Base-by-base conservation (phyloP, 129 eudicot species). In the Kitagawia praeruptora region DNA sequence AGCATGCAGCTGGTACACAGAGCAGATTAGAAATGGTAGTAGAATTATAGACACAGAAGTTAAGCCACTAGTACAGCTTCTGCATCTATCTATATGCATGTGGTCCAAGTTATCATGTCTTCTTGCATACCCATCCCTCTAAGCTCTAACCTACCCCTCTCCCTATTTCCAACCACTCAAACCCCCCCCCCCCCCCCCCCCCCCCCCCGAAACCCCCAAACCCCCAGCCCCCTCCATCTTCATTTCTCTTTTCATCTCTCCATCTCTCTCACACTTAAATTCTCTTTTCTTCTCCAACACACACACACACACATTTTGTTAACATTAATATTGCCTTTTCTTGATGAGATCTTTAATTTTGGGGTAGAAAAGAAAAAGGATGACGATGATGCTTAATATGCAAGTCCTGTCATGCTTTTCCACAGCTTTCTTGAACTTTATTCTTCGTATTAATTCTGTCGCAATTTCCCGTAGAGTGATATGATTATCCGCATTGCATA, bases 341-440 rank as follows among this genome's bases (percentile, higher is more conserved):
- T 8, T 3, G 67, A n/a, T 8, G 63, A n/a, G 67, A 58, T n/a
- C 31, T 58, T 0, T 8, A 8, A 23, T 8, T 23, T 54, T 54
- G 11, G 6, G 2, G 27, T 54, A 21, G 11, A 5, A 6, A 54
- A 54, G 10, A 6, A 53, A 8, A 54, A 6, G 11, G 16, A 27
- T 2, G 70, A 31, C 34, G 34, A 27, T 63, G 38, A 10, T n/a
- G 70, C 18, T 63, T 9, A 63, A 9, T 70, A 10, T 9, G 34
- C 61, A 53, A 85, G 85, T 84, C 84, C 83, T 76, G 85, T 81
- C 91, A 90, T 90, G 89, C 88, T 90, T 83, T 88, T 86, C 92
- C 90, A 90, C 96, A 90, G 96, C 96, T 90, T 90, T 90, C 96
- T 90, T 90, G 92, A 90, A 90, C 96, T 88, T 85, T n/a, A n/a